These are phyloP conservation scores for Zangia roseola DNA, from an alignment of 768 basidiomycete species.

Conservation along the genomic window DNA sequence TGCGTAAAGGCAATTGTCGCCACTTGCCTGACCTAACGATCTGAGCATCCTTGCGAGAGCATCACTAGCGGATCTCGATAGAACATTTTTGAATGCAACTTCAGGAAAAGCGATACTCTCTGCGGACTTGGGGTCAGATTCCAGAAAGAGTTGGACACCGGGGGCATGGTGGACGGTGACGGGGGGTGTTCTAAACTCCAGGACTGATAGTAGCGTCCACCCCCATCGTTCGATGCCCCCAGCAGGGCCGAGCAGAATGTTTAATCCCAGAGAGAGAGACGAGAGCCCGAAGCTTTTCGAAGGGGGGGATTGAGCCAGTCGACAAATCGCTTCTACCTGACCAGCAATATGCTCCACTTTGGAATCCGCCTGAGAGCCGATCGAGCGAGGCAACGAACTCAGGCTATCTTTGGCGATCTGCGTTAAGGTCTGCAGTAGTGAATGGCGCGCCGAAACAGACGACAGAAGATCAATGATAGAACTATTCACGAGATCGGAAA, in stretches of 20 bases:
- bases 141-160: conserved; percentile 55
- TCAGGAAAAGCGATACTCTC: conserved; percentile 53
- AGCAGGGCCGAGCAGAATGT: conserved; percentile 70
- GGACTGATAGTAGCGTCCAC: conserved; percentile 77
- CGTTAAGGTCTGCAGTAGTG: conserved; percentile 55
- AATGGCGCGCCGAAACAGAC: conserved; percentile 41
- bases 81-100: conserved; percentile 53
- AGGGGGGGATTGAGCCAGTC: conserved; percentile 32
- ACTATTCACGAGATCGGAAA: conserved; percentile 48
- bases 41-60: conserved; percentile 72
- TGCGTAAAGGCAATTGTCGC: conserved; percentile 67
- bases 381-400: conserved; percentile 65
- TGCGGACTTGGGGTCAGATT: conserved; percentile 40
- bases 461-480: conserved; percentile 47
- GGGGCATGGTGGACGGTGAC: conserved; percentile 47
- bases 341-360: conserved; percentile 68
- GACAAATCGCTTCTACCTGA: conserved; percentile 70
- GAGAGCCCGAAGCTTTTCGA: conserved; percentile 29
- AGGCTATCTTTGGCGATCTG: conserved; percentile 66
- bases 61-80: conserved; percentile 48
- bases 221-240: conserved; percentile 93
- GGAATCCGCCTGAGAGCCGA: conserved; percentile 69
- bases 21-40: conserved; percentile 64
- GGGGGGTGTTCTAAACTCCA: conserved; percentile 66
- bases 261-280: conserved; percentile 52